Base-by-base conservation (phyloP, 257 asterid genomes). In the Gardenia jasminoides region DNA sequence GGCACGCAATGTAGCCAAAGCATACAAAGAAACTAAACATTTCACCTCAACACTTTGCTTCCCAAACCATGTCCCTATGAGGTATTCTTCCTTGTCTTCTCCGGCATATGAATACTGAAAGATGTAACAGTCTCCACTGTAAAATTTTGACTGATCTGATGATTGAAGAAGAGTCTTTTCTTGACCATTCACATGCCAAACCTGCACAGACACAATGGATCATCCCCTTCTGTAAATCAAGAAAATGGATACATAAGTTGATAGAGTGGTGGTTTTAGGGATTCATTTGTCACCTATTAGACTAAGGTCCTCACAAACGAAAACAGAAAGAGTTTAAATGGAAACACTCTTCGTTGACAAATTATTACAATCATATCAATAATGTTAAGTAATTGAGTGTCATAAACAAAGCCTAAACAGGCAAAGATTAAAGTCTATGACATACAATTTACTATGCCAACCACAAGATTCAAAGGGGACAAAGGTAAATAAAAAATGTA, bases 21-120 rank as follows among this genome's bases (percentile, higher is more conserved):
- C 72, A 64, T 10, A 46, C 31, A 61, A 78, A 78, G 52, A 72
- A 70, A 79, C 30, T 70, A 76, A 59, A 74, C 3, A 79, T 74
- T 79, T 85, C 82, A 96, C 99, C 98, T 91, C 92, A 65, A 91
- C 85, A 85, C 98, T 96, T 70, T 87, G 92, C 85, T 89, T 92
- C 62, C 99, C 99, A 46, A 94, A 85, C 99, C 99, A 96, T 41
- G 99, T 96, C 80, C 99, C 99, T 24, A 96, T 87, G 31, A 96
- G 90, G 78, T 83, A 84, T 69, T 96, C 99, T 76, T 96, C 99
- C 56, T 88, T 96, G 70, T 91, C 98, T 70, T 96, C 98, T 78
- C 97, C 99, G 10, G 99, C 87, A 86, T 90, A 96, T 78, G 97
- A 87, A 87, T 96, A 96, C 74, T 94, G 97, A 79, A 92, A 94